Base-by-base conservation (phyloP, 495 filamentous ascomycete genomes). In the Penicillium soppii region DNA sequence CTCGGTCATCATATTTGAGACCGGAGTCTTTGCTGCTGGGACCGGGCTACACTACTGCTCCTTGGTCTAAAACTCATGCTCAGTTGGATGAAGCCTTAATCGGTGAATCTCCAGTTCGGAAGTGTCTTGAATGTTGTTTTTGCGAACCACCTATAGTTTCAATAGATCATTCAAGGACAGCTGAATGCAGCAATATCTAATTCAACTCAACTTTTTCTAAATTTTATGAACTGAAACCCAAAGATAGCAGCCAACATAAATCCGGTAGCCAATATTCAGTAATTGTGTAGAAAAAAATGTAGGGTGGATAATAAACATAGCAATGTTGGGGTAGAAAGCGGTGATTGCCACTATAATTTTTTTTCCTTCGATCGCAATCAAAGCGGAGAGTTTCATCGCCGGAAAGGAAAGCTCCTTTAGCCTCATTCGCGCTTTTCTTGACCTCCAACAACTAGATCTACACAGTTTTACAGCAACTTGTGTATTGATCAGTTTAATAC, bases 401-500 rank as follows among this genome's bases (percentile, higher is more conserved):
- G 62, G 62, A 65, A 65, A 65, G 53, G 62, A 65, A 65, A 62
- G 62, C 62, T 65, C 56, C 62, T 57, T 62, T 65, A 53, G 56
- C 40, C 53, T 59, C 62, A 57, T 62, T 65, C 56, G 62, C 62
- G 59, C 62, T 55, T 55, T 52, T 57, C 56, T 33, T 50, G 53
- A 46, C 23, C 23, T 33, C 32, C 48, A 48, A 48, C 36, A 47
- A 32, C 43, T 38, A 44, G 47, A 56, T 56, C 27, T 47, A 49
- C 52, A 49, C 41, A 51, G 49, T 54, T 39, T 12, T 35, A 39
- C 41, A 30, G 47, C 45, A 37, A 62, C 43, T 43, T 48, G 29
- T 43, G 46, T 33, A 29, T 7, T 16, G 7, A 7, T 30, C 33
- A 19, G 40, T 43, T 35, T n/a, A 42, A 43, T 43, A 41, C 30